phyloP scores from a whole-genome alignment of 2,329 filamentous ascomycete species.

The Diaporthe helianthi region DNA sequence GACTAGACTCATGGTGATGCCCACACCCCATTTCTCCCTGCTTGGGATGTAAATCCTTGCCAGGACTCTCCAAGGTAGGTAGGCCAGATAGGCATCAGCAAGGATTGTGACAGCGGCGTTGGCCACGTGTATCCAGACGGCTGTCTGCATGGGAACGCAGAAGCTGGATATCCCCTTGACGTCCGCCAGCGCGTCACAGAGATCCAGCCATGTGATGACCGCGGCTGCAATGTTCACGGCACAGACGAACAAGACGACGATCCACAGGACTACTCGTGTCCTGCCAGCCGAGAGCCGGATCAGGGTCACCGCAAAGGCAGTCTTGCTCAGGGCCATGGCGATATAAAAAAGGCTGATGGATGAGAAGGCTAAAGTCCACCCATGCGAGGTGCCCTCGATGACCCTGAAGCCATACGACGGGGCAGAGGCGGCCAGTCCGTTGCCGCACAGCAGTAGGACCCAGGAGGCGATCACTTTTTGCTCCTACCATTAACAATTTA shows the following conservation, averaged over 20 bases:
- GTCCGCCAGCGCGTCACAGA: constrained; percentile 16
- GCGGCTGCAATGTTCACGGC: constrained; percentile 7
- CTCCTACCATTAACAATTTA: background rate
- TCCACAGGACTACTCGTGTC: constrained; percentile 15
- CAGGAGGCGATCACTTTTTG: constrained; percentile 27
- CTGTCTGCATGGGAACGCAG: constrained; percentile 17
- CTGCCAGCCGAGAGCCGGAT: constrained; percentile 22
- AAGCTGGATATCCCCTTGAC: constrained; percentile 3
- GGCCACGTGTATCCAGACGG: constrained; percentile 24
- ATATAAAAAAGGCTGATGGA: constrained; percentile 23
- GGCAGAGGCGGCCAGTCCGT: constrained; percentile 25
- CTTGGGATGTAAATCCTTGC: constrained; percentile 24
- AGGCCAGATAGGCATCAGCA: constrained; percentile 10
- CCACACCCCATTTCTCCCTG: constrained; percentile 29
- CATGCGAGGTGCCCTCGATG: constrained; percentile 17
- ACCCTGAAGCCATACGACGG: constrained; percentile 28
- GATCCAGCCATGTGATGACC: constrained; percentile 21
- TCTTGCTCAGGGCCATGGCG: constrained; percentile 30
- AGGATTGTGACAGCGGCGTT: constrained; percentile 11
- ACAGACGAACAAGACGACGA: constrained; percentile 21
- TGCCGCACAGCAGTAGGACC: constrained; percentile 21
- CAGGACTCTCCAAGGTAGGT: constrained; percentile 24
- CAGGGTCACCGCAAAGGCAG: constrained; percentile 28
- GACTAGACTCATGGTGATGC: constrained; percentile 35
- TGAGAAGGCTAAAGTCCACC: constrained; percentile 14